Evolutionary conservation across 2,329 filamentous ascomycete genomes (phyloP).

Genomic region (Xylaria sp.): DNA sequence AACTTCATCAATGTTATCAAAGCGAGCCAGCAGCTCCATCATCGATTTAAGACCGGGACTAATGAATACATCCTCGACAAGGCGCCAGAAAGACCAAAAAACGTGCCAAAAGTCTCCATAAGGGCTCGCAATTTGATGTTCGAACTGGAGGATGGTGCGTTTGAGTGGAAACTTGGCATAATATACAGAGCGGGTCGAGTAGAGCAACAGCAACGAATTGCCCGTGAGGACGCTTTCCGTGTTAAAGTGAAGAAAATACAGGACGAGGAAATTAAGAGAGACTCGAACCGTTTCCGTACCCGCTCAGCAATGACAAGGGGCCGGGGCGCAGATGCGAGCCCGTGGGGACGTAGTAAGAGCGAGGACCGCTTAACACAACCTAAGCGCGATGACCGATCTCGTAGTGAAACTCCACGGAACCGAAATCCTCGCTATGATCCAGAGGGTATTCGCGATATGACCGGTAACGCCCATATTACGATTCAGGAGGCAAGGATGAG

Average conservation of each 20-base stretch:
- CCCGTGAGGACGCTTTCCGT: constrained; percentile 88
- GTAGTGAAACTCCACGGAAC: constrained; percentile 51
- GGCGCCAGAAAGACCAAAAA: constrained; percentile 83
- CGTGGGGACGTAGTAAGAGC: constrained; percentile 65
- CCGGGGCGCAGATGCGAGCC: constrained; percentile 47
- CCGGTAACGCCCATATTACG: constrained; percentile 75
- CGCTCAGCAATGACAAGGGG: constrained; percentile 62
- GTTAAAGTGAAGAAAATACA: constrained; percentile 87
- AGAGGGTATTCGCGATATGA: constrained; percentile 76
- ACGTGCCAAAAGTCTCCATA: constrained; percentile 85
- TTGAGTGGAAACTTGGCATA: constrained; percentile 95
- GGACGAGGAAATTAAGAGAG: constrained; percentile 71
- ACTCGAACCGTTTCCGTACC: constrained; percentile 63
- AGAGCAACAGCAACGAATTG: constrained; percentile 89
- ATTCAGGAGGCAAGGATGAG: constrained; percentile 79
- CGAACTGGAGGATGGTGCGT: constrained; percentile 93
- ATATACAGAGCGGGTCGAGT: constrained; percentile 91
- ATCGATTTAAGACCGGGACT: constrained; percentile 87
- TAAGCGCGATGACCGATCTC: constrained; percentile 46
- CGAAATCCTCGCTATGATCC: constrained; percentile 78
- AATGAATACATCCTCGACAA: constrained; percentile 91
- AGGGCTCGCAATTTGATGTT: constrained; percentile 85
- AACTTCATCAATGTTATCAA: constrained; percentile 91
- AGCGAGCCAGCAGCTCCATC: constrained; percentile 87
- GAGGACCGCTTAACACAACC: constrained; percentile 57